A percentile compares a stretch with the other conserved stretches of the same genome.
Conservation (phyloP, 2,329 filamentous ascomycete species). For the Stromatinia cepivora region DNA sequence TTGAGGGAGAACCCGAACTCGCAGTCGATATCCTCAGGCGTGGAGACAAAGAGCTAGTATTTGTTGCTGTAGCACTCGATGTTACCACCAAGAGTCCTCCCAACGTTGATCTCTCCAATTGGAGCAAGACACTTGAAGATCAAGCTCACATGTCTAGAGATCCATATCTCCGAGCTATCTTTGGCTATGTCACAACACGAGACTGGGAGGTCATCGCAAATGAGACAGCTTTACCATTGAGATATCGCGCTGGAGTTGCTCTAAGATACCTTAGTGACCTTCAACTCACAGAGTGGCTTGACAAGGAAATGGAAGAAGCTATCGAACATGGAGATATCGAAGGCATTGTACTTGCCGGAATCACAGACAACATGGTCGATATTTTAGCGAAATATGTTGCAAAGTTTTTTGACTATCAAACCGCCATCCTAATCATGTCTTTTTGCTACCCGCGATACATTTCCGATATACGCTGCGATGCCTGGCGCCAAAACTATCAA, state of each 20-base stretch:
- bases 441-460: conserved; percentile 75
- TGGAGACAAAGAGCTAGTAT: conserved; percentile 66
- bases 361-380: conserved; percentile 70
- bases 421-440: conserved; percentile 71
- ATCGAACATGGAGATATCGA: conserved; percentile 70
- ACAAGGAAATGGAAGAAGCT: conserved; percentile 61
- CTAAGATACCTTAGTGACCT: conserved; percentile 65
- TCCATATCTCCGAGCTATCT: conserved; percentile 77
- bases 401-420: conserved; percentile 76
- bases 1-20: conserved; percentile 67
- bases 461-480: conserved; percentile 70
- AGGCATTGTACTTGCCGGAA: conserved; percentile 74
- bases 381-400: conserved; percentile 74
- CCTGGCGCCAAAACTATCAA: conserved; percentile 72
- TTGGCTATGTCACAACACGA: conserved; percentile 73
- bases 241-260: conserved; percentile 73
- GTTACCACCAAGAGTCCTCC: conserved; percentile 56
- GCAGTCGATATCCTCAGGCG: conserved; percentile 70
- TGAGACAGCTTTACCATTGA: conserved; percentile 70
- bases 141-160: conserved; percentile 58
- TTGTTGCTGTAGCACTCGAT: conserved; percentile 67
- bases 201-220: conserved; percentile 75
- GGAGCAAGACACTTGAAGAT: conserved; percentile 36
- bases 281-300: conserved; percentile 66
- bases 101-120: conserved; percentile 40